phyloP scores from a whole-genome alignment of 2,329 filamentous ascomycete species.

The Fusarium mangiferae region DNA sequence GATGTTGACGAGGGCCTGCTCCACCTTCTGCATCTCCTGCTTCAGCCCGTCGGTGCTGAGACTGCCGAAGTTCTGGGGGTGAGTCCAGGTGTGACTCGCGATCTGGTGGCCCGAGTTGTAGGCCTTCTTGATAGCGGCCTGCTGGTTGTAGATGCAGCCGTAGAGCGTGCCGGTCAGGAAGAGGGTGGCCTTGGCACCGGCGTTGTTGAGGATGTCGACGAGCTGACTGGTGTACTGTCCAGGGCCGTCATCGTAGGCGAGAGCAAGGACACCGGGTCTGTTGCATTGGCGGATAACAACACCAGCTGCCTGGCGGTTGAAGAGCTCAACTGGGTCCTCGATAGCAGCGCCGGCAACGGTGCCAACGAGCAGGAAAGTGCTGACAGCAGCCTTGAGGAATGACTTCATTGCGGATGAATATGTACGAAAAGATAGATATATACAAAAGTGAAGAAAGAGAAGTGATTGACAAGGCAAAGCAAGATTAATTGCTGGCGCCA shows the following conservation, averaged over 20 bases:
- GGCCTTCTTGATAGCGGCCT: conserved; percentile 63
- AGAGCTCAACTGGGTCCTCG: conserved; percentile 49
- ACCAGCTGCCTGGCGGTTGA: conserved; percentile 54
- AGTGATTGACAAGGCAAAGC: background rate
- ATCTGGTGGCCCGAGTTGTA: conserved; percentile 63
- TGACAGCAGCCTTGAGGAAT: conserved; percentile 11
- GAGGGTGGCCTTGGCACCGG: conserved; percentile 63
- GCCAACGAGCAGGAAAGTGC: conserved; percentile 36
- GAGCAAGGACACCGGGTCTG: conserved; percentile 57
- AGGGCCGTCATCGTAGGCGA: conserved; percentile 66
- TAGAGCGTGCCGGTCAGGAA: conserved; percentile 64
- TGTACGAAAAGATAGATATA: conserved; percentile 1
- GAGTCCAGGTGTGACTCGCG: conserved; percentile 65
- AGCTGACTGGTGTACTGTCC: conserved; percentile 60
- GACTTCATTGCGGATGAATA: conserved; percentile 16
- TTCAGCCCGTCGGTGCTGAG: conserved; percentile 53
- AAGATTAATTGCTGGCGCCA: background rate
- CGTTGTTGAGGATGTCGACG: conserved; percentile 61
- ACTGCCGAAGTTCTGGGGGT: conserved; percentile 55
- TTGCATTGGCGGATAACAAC: conserved; percentile 58
- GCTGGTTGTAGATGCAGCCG: conserved; percentile 62
- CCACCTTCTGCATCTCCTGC: conserved; percentile 61
- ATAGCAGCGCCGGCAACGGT: conserved; percentile 46
- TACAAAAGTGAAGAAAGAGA: background rate
- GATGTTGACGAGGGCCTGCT: conserved; percentile 62